Evolutionary conservation across 164 flowering plant species (phyloP), one percentile per base, ranked within the genome.

Genomic region (Stephania cephalantha): DNA sequence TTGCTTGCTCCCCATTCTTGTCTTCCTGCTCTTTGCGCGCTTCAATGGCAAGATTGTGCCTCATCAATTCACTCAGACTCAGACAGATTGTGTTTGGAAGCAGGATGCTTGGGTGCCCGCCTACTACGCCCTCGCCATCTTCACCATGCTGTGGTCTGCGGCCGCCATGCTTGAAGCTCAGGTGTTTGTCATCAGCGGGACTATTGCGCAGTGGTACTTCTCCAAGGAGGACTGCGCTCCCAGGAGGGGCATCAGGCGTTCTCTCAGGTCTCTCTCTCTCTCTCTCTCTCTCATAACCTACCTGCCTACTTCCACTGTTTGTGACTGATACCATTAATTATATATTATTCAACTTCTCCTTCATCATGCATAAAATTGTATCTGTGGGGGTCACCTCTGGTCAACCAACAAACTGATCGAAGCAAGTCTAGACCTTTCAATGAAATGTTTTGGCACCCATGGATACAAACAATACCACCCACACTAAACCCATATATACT

Each of bases 61-160:
- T 3, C 80, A 25, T 25, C 25, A 25, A 25, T 25, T 25, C 25
- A 0, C 25, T 25, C 25, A 25, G 25, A 25, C 25, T 25, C 25
- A 25, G 25, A 25, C 25, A 25, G 25, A 25, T 25, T 25, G 25
- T 84, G 89, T 70, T 73, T 95, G 99, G 99, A 91, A 95, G 84
- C 88, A 89, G 73, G 95, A 90, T 79, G 73, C 89, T 53, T 95
- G 99, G 99, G 99, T 95, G 76, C 96, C 96, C 17, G 97, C 95
- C 1, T 95, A 93, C 74, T 95, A 79, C 84, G 78, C 96, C 0
- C 72, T 95, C 86, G 95, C 95, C 0, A 91, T 92, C 81, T 72
- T 95, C 53, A 93, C 98, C 8, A 90, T 93, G 91, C 63, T 93
- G 75, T 95, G 99, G 97, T 89, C 98, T 74, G 86, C 85, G 6